Evolutionary conservation across 768 basidiomycete species (phyloP).

Genomic region (Lepiota brunneoincarnata): DNA sequence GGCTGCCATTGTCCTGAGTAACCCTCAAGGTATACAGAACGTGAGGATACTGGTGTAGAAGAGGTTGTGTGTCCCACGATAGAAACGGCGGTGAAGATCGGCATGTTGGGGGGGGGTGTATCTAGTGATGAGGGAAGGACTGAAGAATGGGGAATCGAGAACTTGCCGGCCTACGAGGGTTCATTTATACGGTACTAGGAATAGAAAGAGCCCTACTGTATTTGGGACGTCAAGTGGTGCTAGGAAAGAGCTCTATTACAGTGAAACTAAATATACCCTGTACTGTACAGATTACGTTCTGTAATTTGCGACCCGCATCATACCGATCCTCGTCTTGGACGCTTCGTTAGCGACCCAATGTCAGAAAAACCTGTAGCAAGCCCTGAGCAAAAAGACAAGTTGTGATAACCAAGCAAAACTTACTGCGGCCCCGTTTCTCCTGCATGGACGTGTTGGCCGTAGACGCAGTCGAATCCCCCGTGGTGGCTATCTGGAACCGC

Average conservation of each 20-base stretch:
- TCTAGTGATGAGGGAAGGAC: background rate
- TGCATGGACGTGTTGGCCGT: background rate
- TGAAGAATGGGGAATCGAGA: background rate
- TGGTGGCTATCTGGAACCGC: background rate
- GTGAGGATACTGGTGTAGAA: slow-evolving; percentile 43
- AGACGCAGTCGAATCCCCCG: background rate
- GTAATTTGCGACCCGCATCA: background rate
- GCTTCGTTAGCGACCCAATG: background rate
- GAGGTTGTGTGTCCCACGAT: slow-evolving; percentile 45
- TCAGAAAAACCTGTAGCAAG: background rate
- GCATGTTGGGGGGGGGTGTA: background rate
- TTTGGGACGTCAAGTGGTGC: background rate
- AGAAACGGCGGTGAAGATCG: slow-evolving; percentile 12
- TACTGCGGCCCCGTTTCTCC: slow-evolving; percentile 1
- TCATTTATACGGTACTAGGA: background rate
- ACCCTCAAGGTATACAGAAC: slow-evolving; percentile 43
- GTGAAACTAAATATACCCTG: background rate
- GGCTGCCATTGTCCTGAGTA: slow-evolving; percentile 27
- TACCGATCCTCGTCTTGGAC: no score
- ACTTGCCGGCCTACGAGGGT: no score
- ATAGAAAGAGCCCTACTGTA: background rate
- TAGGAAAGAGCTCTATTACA: background rate
- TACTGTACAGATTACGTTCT: background rate
- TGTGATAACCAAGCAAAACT: background rate
- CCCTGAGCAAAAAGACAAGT: background rate